These are phyloP conservation scores for Dissophora globulifera DNA, from an alignment of 192 early-diverging fungal species.

Conservation along the genomic window DNA sequence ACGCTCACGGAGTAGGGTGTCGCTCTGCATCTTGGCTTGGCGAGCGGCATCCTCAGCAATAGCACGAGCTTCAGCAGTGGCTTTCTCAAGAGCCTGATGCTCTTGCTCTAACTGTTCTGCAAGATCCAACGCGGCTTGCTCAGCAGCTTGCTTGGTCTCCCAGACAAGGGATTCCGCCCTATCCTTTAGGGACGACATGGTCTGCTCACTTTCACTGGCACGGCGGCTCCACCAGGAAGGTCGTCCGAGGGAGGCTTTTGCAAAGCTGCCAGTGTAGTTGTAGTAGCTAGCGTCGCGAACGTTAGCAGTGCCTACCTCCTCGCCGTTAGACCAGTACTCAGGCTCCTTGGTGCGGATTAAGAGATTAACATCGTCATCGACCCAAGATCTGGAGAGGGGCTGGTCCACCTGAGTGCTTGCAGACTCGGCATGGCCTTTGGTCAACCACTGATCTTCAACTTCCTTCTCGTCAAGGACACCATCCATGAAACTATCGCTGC, in stretches of 20 bases:
- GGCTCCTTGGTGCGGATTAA: conserved; percentile 5
- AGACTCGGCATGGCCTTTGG: conserved; percentile 40
- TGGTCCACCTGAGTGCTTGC: conserved; percentile 24
- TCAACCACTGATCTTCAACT: conserved; percentile 5
- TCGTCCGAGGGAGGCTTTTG: conserved; percentile 17
- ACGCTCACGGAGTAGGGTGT: conserved; percentile 31
- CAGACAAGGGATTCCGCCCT: conserved; percentile 37
- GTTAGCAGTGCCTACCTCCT: conserved; percentile 30
- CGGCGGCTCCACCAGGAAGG: conserved; percentile 37
- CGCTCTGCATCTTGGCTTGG: conserved; percentile 23
- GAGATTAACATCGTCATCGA: background rate
- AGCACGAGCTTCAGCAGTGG: conserved; percentile 7
- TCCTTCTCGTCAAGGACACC: conserved; percentile 28
- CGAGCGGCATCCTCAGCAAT: conserved; percentile 43
- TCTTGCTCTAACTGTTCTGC: conserved; percentile 31
- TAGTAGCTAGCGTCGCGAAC: conserved; percentile 43
- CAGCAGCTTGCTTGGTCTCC: conserved; percentile 44
- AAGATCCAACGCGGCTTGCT: conserved; percentile 27
- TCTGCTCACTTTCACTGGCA: conserved; percentile 1
- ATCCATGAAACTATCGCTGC: conserved; percentile 29
- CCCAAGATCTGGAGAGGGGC: background rate
- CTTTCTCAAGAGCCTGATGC: conserved; percentile 16
- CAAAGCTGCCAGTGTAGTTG: conserved; percentile 35
- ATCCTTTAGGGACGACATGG: conserved; percentile 21
- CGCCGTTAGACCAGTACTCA: conserved; percentile 50